phyloP scores from a whole-genome alignment of 805 yeast genomes.

The Kodamaea kaohsiungensis region DNA sequence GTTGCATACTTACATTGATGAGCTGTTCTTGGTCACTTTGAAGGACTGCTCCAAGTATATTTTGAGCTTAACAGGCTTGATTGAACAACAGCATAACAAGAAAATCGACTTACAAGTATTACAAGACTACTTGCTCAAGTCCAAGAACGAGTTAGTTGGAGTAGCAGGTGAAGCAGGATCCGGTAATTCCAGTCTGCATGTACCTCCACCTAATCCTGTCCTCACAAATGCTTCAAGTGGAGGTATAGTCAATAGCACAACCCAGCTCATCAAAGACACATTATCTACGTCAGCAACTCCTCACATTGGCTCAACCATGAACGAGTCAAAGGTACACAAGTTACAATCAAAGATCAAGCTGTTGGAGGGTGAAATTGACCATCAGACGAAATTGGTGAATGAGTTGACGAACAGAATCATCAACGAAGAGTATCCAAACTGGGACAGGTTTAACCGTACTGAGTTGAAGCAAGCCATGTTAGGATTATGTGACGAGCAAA shows the following conservation, averaged over 20 bases:
- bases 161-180: conserved; percentile 13
- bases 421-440: conserved; percentile 56
- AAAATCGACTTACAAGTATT: conserved; percentile 88
- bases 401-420: conserved; percentile 48
- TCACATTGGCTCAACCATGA: conserved; percentile 39
- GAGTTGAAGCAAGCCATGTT: conserved; percentile 75
- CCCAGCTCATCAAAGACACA: conserved; percentile 50
- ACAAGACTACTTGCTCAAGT: conserved; percentile 72
- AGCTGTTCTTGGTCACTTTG: conserved; percentile 76
- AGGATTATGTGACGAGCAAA: conserved; percentile 74
- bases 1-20: conserved; percentile 59
- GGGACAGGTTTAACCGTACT: conserved; percentile 76
- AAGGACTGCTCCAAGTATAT: conserved; percentile 82
- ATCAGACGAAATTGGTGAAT: conserved; percentile 46
- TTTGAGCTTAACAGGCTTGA: conserved; percentile 49
- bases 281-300: conserved; percentile 49
- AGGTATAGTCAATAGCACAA: conserved; percentile 40
- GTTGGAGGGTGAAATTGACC: conserved; percentile 46
- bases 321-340: conserved; percentile 45
- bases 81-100: conserved; percentile 86
- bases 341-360: conserved; percentile 43
- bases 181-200: not conserved
- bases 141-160: conserved; percentile 60
- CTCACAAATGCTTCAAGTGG: conserved; percentile 17
- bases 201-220: conserved; percentile 36